Evolutionary conservation across 176 grass and related monocot species (phyloP).

Genomic region (Phoenix dactylifera): DNA sequence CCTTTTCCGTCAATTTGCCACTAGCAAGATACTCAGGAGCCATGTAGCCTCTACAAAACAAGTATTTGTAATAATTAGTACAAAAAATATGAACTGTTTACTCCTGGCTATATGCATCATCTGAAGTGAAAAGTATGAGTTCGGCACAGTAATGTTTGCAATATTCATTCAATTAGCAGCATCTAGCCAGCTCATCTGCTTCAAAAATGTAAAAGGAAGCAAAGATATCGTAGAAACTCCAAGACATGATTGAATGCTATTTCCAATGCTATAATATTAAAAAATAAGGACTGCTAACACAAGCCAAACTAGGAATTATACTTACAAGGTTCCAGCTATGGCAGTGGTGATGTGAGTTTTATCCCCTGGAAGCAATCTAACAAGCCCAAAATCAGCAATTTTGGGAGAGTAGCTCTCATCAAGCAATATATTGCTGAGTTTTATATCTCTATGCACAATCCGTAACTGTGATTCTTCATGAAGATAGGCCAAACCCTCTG

Average conservation of each 20-base stretch:
- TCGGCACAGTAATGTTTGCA: no score
- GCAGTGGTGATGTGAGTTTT: conserved; percentile 12
- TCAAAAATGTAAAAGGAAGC: no score
- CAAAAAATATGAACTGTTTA: background rate
- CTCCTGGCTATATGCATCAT: no score
- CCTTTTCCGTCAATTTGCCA: conserved; percentile 15
- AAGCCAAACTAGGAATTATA: background rate
- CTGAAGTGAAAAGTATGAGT: no score
- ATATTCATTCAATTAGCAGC: no score
- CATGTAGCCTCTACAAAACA: conserved; percentile 16
- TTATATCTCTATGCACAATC: conserved; percentile 17
- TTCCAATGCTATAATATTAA: no score
- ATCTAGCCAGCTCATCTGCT: no score
- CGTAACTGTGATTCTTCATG: conserved; percentile 8
- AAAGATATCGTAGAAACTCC: no score
- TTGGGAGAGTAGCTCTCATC: conserved; percentile 8
- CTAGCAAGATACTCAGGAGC: conserved; percentile 14
- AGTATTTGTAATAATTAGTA: background rate
- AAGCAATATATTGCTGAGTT: conserved; percentile 22
- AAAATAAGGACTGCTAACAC: no score
- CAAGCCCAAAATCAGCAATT: conserved; percentile 20
- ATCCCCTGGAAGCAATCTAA: conserved; percentile 15
- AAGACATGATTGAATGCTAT: no score
- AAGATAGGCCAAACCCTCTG: conserved; percentile 19
- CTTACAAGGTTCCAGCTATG: conserved; percentile 16